These are phyloP conservation scores for Verbascum thapsus DNA, from an alignment of 257 asterid genomes.

Conservation along the genomic window DNA sequence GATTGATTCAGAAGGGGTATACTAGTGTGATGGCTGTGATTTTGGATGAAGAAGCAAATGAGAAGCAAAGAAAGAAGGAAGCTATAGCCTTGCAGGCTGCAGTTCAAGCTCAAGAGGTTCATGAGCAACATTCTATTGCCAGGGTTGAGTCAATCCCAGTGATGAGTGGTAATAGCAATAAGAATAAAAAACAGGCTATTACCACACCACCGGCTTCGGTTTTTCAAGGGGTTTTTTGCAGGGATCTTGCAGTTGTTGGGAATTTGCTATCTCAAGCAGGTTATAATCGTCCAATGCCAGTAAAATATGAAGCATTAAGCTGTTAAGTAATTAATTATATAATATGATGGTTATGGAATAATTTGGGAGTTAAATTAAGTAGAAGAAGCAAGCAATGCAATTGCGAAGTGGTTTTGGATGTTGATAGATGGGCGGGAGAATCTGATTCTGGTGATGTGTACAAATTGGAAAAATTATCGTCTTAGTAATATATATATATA, in stretches of 20 bases:
- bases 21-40: constrained; percentile 57
- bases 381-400: no score
- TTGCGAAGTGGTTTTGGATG: background rate
- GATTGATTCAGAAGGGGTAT: constrained; percentile 92
- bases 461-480: background rate
- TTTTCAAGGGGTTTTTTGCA: constrained; percentile 88
- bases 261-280: constrained; percentile 70
- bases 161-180: constrained; percentile 4
- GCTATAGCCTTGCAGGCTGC: constrained; percentile 45
- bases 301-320: constrained; percentile 84
- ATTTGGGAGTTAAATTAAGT: no score
- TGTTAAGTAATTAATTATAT: constrained; percentile 57
- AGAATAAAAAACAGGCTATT: constrained; percentile 36
- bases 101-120: constrained; percentile 38
- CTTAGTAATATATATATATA: background rate
- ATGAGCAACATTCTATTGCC: constrained; percentile 11
- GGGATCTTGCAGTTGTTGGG: constrained; percentile 83
- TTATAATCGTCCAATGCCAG: constrained; percentile 71
- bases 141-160: constrained; percentile 22
- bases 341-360: background rate
- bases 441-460: background rate
- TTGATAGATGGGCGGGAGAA: constrained; percentile 9
- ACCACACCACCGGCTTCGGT: constrained; percentile 50
- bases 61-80: constrained; percentile 68
- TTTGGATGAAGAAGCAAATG: constrained; percentile 70